Evolutionary conservation across 768 basidiomycete genomes (phyloP), one percentile per base, ranked within the genome.

Genomic region (Trametopsis cervina): DNA sequence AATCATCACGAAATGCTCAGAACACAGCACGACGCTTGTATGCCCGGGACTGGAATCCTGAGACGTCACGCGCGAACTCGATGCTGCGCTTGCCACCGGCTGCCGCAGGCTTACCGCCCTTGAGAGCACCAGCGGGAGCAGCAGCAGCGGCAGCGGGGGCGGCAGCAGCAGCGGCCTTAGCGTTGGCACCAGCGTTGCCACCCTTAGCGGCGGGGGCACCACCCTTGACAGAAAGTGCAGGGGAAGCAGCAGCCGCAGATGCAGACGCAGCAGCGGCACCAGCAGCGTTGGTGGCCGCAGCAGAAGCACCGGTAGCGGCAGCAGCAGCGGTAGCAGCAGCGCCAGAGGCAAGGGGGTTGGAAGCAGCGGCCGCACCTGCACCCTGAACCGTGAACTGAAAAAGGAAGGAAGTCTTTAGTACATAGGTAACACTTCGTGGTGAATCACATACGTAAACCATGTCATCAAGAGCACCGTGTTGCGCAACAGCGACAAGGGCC

Each of bases 401-500:
- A n/a, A n/a, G n/a, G n/a, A n/a, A n/a, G n/a, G n/a, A n/a, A n/a
- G n/a, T n/a, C n/a, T n/a, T n/a, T n/a, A n/a, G n/a, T n/a, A n/a
- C n/a, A n/a, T n/a, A n/a, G n/a, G n/a, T n/a, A n/a, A n/a, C n/a
- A n/a, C n/a, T n/a, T n/a, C n/a, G n/a, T n/a, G n/a, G n/a, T n/a
- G n/a, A n/a, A n/a, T n/a, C 7, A 54, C 54, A 36, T 47, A 59
- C 54, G 44, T 70, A 69, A 44, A 68, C 55, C 41, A 58, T 56
- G 46, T 69, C 69, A 49, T 69, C 68, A 5, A 69, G 45, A 3
- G 60, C 41, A 13, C 67, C 69, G 51, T 66, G 69, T 58, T 71
- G 69, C 13, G 69, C 69, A 42, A 68, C 47, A 29, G 60, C 59
- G 27, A 62, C 64, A 27, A 66, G 57, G 4, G 53, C 67, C 12